These are phyloP conservation scores for Aspergillus spinulosporus DNA, from an alignment of 2,329 filamentous ascomycete genomes.

Conservation along the genomic window DNA sequence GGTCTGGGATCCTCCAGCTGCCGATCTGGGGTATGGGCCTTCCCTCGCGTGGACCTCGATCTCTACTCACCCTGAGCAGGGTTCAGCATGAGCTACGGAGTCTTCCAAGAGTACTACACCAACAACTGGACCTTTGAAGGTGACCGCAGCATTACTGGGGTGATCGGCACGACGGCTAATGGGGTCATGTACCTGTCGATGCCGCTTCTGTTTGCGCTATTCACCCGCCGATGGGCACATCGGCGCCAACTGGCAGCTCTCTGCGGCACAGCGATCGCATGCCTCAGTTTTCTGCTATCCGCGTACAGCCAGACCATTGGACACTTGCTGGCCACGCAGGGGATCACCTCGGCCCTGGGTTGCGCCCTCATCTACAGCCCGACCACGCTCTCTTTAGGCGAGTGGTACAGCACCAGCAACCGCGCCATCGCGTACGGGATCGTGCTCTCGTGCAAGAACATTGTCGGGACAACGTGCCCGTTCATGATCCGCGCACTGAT, in stretches of 20 bases:
- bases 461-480: conserved; percentile 7
- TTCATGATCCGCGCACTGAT: conserved; percentile 10
- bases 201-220: conserved; percentile 11
- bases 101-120: conserved; percentile 11
- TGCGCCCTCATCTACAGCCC: conserved; percentile 11
- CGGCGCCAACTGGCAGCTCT: conserved; percentile 6
- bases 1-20: conserved; percentile 9
- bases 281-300: conserved; percentile 5
- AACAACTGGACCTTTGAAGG: conserved; percentile 11
- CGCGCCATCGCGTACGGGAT: conserved; percentile 9
- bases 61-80: background rate
- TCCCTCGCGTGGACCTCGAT: background rate
- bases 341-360: conserved; percentile 4
- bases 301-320: conserved; percentile 5
- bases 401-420: conserved; percentile 10
- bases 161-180: conserved; percentile 11
- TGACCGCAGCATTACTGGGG: conserved; percentile 8
- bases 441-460: conserved; percentile 10
- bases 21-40: conserved; percentile 10
- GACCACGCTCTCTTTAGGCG: conserved; percentile 9
- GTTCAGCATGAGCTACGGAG: conserved; percentile 12
- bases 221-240: conserved; percentile 9
- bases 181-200: conserved; percentile 14
- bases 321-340: conserved; percentile 6
- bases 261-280: conserved; percentile 8